Percentiles rank a stretch among this genome's conserved stretches.
Evolutionary conservation across 257 asterid species (phyloP).

Genomic region (Rubia yunnanensis): DNA sequence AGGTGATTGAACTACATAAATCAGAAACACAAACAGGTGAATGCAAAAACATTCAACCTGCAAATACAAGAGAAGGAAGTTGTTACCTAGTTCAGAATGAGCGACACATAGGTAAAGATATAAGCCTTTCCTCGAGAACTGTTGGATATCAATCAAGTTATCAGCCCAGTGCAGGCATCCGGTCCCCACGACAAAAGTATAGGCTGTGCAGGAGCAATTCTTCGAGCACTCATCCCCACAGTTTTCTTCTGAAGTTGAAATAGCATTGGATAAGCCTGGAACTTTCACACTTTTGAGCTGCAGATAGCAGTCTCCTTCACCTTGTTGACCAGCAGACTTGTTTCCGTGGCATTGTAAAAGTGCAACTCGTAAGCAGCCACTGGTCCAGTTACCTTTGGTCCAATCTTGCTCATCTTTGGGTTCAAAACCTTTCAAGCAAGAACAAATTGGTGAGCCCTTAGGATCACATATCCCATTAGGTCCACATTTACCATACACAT

Average conservation of each 20-base stretch:
- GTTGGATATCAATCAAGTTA: slow-evolving; percentile 30
- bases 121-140: slow-evolving; percentile 24
- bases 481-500: slow-evolving; percentile 35
- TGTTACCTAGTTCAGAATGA: slow-evolving; percentile 41
- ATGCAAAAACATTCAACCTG: background rate
- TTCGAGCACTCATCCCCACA: slow-evolving; percentile 34
- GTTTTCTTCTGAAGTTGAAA: slow-evolving; percentile 13
- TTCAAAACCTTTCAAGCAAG: slow-evolving; percentile 45
- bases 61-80: background rate
- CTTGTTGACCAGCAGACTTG: slow-evolving; percentile 5
- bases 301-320: slow-evolving; percentile 33
- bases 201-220: slow-evolving; percentile 24
- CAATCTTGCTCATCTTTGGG: slow-evolving; percentile 33
- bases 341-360: slow-evolving; percentile 26
- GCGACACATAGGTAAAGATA: slow-evolving; percentile 46
- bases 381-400: slow-evolving; percentile 39
- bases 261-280: slow-evolving; percentile 28
- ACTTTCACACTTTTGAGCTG: slow-evolving; percentile 31
- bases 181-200: slow-evolving; percentile 14
- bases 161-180: slow-evolving; percentile 29
- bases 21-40: background rate
- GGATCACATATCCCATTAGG: slow-evolving; percentile 42
- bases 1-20: background rate
- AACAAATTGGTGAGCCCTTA: slow-evolving; percentile 28
- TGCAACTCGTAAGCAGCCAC: slow-evolving; percentile 39